Evolutionary conservation across 2,329 filamentous ascomycete genomes (phyloP), one percentile per base, ranked within the genome.

Genomic region (Colletotrichum karsti): DNA sequence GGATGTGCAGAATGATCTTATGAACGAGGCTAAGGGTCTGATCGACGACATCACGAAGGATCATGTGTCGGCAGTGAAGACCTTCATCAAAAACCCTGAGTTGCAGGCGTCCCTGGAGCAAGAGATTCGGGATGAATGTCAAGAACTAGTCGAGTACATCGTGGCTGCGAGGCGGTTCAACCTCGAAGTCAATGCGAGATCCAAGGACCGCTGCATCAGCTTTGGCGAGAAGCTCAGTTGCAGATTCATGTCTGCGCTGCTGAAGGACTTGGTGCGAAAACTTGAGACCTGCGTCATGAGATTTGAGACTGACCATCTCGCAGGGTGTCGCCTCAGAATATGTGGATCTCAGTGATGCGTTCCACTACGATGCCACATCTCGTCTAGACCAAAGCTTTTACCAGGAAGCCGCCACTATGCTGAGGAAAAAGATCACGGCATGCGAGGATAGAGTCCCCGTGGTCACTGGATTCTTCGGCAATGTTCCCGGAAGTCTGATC

Each of bases 151-250:
- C 72, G 94, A 94, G 80, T 96, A 91, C 74, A 85, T 90, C 64
- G 81, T 85, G 33, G 90, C 88, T 2, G 87, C 88, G 9, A 89
- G 88, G 77, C 84, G 89, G 71, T 92, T 91, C 80, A 89, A 91
- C 75, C 82, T 92, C 44, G 92, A 95, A 78, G 92, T 95, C 75
- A 93, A 93, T 77, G 88, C 91, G 6, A 87, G 92, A 74, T 91
- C 91, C 67, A 93, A 94, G 78, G 93, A 96, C 76, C 92, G 95
- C 73, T 93, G 99, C 70, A 91, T 98, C 69, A 97, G 94, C 78
- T 94, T 96, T 73, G 96, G 96, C 62, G 96, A 99, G 86, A 98
- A 97, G 83, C 84, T 99, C 72, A 97, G 94, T 81, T 98, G 95
- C 80, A 88, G 91, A 33, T 96, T 96, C 79, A 95, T 99, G 92